Evolutionary conservation across 345 rosid species (phyloP), one percentile per base, ranked within the genome.

Genomic region (Arabidopsis arenosa): DNA sequence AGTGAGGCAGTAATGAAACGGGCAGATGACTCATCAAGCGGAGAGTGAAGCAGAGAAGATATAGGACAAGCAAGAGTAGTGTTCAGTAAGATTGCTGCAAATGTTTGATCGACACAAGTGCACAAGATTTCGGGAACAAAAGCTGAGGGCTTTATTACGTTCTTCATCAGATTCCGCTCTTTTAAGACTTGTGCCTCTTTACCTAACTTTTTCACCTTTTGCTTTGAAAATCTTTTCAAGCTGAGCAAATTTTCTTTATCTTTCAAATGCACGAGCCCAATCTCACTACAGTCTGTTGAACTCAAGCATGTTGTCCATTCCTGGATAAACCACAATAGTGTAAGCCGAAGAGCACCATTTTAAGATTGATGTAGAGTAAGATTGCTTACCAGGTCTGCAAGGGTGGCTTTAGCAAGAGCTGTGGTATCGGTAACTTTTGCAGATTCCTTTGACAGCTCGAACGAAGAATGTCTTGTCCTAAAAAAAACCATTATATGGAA

Each of bases 211-310:
- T 87, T 90, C 57, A 94, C 86, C 88, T 85, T 88, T 77, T 84
- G 83, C 89, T 88, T 94, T 39, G 89, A 88, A 80, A 81, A 94
- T 75, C 98, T 88, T 85, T 90, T 94, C 87, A 91, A 83, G 85
- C 89, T 88, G 44, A 87, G 85, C 79, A 85, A 26, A 68, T 66
- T 83, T 75, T 83, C 96, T 75, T 93, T 77, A 68, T 81, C 91
- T 79, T 77, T 86, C 66, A 89, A 64, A 72, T 71, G 79, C 32
- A 94, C 96, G 54, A 91, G 88, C 75, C 97, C 92, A 75, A 89
- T 85, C 84, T 94, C 96, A 75, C 96, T 80, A 85, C 90, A 94
- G 82, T 92, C 98, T 4, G 96, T 87, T 53, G 92, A 82, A 85
- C 89, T 86, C 72, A 90, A 84, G 74, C 87, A 80, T 63, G 78